phyloP scores from a whole-genome alignment of 2,329 filamentous ascomycete genomes.

The Tricladium varicosporioides region DNA sequence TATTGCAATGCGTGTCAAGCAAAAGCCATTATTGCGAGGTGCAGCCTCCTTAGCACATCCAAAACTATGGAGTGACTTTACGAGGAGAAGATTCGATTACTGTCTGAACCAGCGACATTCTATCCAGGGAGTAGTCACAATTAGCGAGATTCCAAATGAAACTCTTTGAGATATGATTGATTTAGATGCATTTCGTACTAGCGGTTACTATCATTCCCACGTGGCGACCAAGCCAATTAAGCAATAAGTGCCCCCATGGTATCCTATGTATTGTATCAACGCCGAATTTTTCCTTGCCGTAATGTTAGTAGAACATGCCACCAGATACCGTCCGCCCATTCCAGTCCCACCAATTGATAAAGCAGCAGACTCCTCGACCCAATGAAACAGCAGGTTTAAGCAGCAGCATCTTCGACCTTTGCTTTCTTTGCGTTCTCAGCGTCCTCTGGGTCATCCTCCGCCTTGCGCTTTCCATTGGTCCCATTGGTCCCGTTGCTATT shows the following conservation, averaged over 20 bases:
- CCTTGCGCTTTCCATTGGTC: conserved; percentile 54
- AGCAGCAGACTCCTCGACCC: conserved; percentile 23
- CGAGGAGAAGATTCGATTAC: too few species aligned
- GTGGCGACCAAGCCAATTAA: neutral
- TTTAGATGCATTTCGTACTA: neutral
- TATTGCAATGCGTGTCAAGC: too few species aligned
- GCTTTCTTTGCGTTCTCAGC: conserved; percentile 33
- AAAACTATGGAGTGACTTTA: too few species aligned
- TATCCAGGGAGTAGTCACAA: too few species aligned
- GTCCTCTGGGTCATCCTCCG: conserved; percentile 37
- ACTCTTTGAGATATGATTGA: neutral
- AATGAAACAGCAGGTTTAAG: neutral
- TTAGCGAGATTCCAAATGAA: too few species aligned
- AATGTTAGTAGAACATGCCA: conserved; percentile 6
- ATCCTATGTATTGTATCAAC: conserved; percentile 5
- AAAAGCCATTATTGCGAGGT: too few species aligned
- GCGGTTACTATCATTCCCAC: neutral
- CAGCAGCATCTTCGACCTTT: conserved; percentile 23
- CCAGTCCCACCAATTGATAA: neutral
- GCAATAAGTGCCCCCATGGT: neutral
- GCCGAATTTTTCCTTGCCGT: conserved; percentile 7
- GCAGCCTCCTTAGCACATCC: too few species aligned
- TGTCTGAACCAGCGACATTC: too few species aligned
- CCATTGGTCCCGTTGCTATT: conserved; percentile 43
- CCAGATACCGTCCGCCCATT: neutral